These are phyloP conservation scores for Solanum virginianum DNA, from an alignment of 257 asterid species.

Conservation along the genomic window DNA sequence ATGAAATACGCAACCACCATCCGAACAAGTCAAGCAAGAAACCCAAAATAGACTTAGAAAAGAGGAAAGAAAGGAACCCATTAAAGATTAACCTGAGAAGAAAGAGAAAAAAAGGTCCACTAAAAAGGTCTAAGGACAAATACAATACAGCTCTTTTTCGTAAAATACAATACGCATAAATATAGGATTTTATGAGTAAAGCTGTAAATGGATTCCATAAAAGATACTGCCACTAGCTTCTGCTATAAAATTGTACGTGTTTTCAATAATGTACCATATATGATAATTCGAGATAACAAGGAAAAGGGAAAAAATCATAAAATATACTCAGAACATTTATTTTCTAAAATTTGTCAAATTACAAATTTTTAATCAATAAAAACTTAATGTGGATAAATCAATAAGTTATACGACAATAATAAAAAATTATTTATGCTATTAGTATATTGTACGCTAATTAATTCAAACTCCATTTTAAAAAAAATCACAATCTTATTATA, in stretches of 20 bases:
- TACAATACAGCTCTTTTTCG: not conserved
- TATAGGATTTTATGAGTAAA: not conserved
- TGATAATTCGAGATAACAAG: too few species aligned
- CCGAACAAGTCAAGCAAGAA: not conserved
- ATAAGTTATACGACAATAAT: not conserved
- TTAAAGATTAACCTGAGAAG: not conserved
- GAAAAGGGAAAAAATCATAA: too few species aligned
- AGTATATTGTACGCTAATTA: not conserved
- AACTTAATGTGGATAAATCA: not conserved
- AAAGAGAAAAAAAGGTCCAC: not conserved
- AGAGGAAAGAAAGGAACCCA: not conserved
- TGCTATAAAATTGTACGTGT: not conserved
- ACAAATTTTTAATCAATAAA: not conserved
- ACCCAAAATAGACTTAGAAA: too few species aligned
- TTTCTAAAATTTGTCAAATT: not conserved
- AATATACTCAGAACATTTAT: not conserved
- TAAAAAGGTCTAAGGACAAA: not conserved
- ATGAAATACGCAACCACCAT: not conserved
- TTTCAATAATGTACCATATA: not conserved
- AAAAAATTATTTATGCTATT: not conserved
- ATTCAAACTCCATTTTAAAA: too few species aligned
- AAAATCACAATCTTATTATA: too few species aligned
- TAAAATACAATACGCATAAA: not conserved
- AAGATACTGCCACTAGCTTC: not conserved
- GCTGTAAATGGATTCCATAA: not conserved